Evolutionary conservation across 2,329 filamentous ascomycete genomes (phyloP).

Genomic region (Fusarium sp.): DNA sequence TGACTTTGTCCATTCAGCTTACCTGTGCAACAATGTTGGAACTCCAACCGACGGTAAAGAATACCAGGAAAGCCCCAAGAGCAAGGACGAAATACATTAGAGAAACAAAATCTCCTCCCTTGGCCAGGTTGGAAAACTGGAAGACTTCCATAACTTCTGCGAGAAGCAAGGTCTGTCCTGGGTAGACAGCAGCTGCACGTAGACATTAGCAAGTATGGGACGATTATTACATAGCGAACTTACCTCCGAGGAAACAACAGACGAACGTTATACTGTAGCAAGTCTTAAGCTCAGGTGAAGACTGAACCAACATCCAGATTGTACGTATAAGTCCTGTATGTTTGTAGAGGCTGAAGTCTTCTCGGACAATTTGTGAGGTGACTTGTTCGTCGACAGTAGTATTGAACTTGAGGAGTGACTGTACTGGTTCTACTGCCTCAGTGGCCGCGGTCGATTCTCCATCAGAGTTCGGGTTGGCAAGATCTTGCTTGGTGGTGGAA

Average conservation of each 20-base stretch:
- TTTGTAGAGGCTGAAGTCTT: conserved; percentile 17
- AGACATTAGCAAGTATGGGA: conserved; percentile 13
- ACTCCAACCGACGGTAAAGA: conserved; percentile 52
- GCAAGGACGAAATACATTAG: conserved; percentile 65
- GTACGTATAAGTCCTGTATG: conserved; percentile 6
- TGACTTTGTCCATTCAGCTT: accelerated
- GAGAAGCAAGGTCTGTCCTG: conserved; percentile 56
- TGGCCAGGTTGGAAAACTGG: conserved; percentile 37
- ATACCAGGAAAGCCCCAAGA: conserved; percentile 55
- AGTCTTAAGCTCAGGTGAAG: conserved; percentile 3
- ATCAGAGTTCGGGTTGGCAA: not conserved
- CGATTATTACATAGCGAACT: not conserved
- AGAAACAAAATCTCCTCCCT: conserved; percentile 61
- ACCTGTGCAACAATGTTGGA: conserved; percentile 45
- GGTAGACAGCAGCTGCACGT: conserved; percentile 34
- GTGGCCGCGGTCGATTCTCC: not conserved
- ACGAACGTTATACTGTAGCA: conserved; percentile 1
- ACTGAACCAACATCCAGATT: not conserved
- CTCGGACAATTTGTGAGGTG: conserved; percentile 57
- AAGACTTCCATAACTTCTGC: conserved; percentile 53
- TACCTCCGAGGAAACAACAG: conserved; percentile 8
- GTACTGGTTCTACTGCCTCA: not conserved
- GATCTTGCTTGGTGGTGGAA: conserved; percentile 1
- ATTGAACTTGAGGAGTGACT: not conserved
- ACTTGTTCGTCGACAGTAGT: not conserved